Evolutionary conservation across 164 flowering plant species (phyloP).

Genomic region (Nelumbo lutea): DNA sequence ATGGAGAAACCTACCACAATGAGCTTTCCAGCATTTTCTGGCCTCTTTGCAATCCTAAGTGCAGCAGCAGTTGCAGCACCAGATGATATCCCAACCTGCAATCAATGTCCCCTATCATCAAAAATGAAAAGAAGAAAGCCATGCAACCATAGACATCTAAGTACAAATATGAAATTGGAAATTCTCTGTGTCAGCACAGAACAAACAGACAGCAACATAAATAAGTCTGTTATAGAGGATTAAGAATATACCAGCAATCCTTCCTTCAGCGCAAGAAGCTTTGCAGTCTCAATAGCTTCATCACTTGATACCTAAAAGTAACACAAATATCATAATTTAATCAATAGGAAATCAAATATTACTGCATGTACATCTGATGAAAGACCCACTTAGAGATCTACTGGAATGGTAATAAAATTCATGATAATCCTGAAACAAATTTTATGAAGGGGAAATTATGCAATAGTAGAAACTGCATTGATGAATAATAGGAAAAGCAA

Average conservation of each 20-base stretch:
- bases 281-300: conserved; percentile 40
- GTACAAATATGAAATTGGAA: background rate
- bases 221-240: background rate
- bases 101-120: background rate
- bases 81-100: conserved; percentile 44
- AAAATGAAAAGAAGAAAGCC: background rate
- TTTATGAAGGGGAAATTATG: too few relatives aligned
- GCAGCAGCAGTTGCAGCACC: conserved; percentile 78
- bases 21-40: conserved; percentile 85
- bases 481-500: too few relatives aligned
- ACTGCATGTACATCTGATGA: background rate
- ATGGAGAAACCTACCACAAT: conserved; percentile 57
- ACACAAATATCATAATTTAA: background rate
- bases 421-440: too few relatives aligned
- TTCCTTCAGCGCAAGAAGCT: conserved; percentile 36
- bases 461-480: too few relatives aligned
- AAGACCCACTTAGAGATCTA: background rate
- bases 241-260: conserved; percentile 31
- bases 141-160: background rate
- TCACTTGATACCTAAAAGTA: conserved; percentile 31
- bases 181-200: background rate
- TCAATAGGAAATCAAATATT: background rate
- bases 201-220: background rate
- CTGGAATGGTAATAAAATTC: background rate
- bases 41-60: conserved; percentile 56